A percentile compares a stretch with the other conserved stretches of the same genome.
Conservation (phyloP, 2,329 filamentous ascomycete genomes). For the Colletotrichum navitas region DNA sequence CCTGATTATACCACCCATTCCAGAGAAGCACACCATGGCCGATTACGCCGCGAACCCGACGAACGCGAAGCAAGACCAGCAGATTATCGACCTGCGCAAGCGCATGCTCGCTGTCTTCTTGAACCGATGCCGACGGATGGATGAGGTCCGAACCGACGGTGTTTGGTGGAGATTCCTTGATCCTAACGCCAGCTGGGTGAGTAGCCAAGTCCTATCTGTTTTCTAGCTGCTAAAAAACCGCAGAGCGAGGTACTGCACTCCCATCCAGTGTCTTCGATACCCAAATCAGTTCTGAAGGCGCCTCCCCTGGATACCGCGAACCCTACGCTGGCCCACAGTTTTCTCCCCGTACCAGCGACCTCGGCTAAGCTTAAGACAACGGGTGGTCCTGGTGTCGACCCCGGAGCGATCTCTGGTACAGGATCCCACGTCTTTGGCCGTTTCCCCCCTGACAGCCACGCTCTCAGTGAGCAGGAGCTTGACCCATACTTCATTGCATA, state of each 20-base stretch:
- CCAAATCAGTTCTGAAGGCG: conserved; percentile 93
- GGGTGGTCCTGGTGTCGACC: conserved; percentile 46
- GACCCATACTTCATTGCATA: conserved; percentile 97
- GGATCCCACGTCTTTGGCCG: conserved; percentile 76
- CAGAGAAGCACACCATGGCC: conserved; percentile 98
- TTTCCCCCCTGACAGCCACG: conserved; percentile 84
- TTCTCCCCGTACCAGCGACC: conserved; percentile 84
- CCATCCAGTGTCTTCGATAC: conserved; percentile 89
- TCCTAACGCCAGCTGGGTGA: conserved; percentile 97
- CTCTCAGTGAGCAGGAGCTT: conserved; percentile 87
- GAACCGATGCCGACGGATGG: conserved; percentile 93
- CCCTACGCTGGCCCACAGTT: conserved; percentile 86
- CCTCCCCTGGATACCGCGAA: conserved; percentile 97
- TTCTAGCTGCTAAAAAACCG: conserved; percentile 46
- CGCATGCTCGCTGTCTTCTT: conserved; percentile 97
- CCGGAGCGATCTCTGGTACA: conserved; percentile 52
- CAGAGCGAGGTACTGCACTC: conserved; percentile 96
- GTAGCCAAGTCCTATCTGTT: conserved; percentile 33
- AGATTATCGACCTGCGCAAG: conserved; percentile 96
- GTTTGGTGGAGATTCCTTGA: conserved; percentile 99
- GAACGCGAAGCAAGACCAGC: conserved; percentile 96
- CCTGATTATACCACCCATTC: conserved; percentile 94
- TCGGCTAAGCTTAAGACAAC: conserved; percentile 86
- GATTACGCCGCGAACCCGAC: conserved; percentile 98
- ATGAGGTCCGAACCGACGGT: conserved; percentile 89